These are phyloP conservation scores for Margaritispora aquatica DNA, from an alignment of 495 filamentous ascomycete genomes.

Conservation along the genomic window DNA sequence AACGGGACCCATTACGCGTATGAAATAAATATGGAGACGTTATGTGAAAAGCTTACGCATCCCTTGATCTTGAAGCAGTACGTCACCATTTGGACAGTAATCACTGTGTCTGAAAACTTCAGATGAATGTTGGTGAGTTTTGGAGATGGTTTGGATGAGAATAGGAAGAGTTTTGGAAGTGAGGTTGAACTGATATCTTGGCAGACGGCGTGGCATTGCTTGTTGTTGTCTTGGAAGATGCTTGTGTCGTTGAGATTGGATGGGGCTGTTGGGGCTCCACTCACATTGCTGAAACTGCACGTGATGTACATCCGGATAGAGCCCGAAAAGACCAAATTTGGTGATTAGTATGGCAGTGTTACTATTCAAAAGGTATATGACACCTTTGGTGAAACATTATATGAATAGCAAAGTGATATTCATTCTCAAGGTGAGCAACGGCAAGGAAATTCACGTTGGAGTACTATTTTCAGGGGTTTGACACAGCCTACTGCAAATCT, in stretches of 20 bases:
- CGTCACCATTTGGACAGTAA: background rate
- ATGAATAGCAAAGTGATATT: background rate
- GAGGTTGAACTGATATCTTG: background rate
- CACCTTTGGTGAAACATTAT: too few species aligned
- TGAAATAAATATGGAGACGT: background rate
- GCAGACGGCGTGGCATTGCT: background rate
- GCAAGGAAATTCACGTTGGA: too few species aligned
- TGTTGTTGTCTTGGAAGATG: slow-evolving; percentile 1
- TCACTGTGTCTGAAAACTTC: background rate
- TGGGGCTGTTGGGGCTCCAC: too few species aligned
- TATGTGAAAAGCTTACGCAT: background rate
- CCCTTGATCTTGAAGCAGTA: background rate
- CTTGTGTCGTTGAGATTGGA: too few species aligned
- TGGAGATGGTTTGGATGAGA: background rate
- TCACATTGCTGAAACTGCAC: too few species aligned
- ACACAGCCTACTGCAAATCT: background rate
- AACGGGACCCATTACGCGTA: background rate
- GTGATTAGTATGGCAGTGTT: too few species aligned
- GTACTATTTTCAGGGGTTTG: background rate
- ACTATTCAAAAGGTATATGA: too few species aligned
- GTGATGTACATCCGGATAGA: too few species aligned
- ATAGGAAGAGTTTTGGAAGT: background rate
- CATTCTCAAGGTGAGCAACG: too few species aligned
- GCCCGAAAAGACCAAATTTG: too few species aligned
- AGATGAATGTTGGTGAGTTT: background rate